A percentile compares a stretch with the other conserved stretches of the same genome.
phyloP scores from a whole-genome alignment of 2,329 filamentous ascomycete genomes.

The Botryotinia narcissicola region DNA sequence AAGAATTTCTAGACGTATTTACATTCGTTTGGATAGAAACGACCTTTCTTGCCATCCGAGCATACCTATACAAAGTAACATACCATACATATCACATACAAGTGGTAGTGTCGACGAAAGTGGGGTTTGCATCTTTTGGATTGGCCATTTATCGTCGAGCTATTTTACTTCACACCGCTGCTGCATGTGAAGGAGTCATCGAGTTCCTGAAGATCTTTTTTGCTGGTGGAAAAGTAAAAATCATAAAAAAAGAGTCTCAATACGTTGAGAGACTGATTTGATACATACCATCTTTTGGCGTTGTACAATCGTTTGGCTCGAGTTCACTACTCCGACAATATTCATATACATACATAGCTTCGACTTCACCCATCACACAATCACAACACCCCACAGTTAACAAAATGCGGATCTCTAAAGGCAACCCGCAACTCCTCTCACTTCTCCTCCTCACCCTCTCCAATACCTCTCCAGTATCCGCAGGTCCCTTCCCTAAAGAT shows the following conservation, averaged over 20 bases:
- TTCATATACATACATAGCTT: not conserved
- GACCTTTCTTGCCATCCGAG: not conserved
- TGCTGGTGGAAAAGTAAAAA: not conserved
- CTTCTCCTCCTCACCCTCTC: constrained; percentile 44
- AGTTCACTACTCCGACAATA: not conserved
- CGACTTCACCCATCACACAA: constrained; percentile 1
- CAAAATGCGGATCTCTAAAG: constrained; percentile 41
- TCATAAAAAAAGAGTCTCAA: not conserved
- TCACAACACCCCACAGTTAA: constrained; percentile 14
- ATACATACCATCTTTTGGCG: constrained; percentile 7
- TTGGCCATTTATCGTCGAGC: constrained; percentile 8
- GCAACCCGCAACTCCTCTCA: constrained; percentile 35
- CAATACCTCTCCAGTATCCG: constrained; percentile 40
- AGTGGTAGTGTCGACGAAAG: not conserved
- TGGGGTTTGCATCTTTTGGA: constrained; percentile 1
- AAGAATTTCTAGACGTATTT: not conserved
- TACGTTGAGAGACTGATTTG: not conserved
- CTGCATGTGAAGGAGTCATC: constrained; percentile 18
- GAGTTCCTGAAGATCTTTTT: constrained; percentile 19
- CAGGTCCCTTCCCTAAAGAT: constrained; percentile 52
- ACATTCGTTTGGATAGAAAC: not conserved
- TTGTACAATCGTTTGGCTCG: not conserved
- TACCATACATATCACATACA: not conserved
- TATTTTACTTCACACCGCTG: constrained; percentile 14
- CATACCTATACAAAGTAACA: not conserved